These are phyloP conservation scores for Dioszegia aurantiaca DNA, from an alignment of 768 basidiomycete genomes.

Conservation along the genomic window DNA sequence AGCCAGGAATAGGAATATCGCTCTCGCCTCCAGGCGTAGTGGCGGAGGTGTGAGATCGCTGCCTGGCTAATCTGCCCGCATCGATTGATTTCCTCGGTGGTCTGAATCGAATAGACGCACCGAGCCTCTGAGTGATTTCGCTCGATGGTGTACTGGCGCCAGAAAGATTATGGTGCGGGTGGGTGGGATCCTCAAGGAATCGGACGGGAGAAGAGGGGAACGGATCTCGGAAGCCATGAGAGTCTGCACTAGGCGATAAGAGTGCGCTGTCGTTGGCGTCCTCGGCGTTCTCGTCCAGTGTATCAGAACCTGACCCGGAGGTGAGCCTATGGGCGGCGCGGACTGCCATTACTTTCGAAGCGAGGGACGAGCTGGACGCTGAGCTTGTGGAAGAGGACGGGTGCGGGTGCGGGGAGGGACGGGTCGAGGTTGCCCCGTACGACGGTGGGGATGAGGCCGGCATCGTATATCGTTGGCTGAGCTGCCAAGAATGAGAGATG, in stretches of 20 bases:
- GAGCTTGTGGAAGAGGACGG: neutral
- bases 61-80: constrained; percentile 9
- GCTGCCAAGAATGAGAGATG: no score
- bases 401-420: neutral
- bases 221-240: neutral
- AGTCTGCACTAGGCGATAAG: no score
- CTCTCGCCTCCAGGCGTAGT: neutral
- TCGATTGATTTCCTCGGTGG: constrained; percentile 11
- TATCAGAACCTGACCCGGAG: neutral
- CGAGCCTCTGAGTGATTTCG: neutral
- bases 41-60: neutral
- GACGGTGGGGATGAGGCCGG: neutral
- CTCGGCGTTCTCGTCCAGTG: neutral
- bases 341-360: constrained; percentile 11
- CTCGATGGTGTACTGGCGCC: no score
- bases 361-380: constrained; percentile 3
- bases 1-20: neutral
- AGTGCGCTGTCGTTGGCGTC: no score
- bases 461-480: no score
- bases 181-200: neutral
- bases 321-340: constrained; percentile 14
- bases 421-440: neutral
- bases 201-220: constrained; percentile 4
- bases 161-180: neutral
- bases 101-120: neutral